Evolutionary conservation across 2,329 filamentous ascomycete species (phyloP).

Genomic region (Claviceps fusiformis): DNA sequence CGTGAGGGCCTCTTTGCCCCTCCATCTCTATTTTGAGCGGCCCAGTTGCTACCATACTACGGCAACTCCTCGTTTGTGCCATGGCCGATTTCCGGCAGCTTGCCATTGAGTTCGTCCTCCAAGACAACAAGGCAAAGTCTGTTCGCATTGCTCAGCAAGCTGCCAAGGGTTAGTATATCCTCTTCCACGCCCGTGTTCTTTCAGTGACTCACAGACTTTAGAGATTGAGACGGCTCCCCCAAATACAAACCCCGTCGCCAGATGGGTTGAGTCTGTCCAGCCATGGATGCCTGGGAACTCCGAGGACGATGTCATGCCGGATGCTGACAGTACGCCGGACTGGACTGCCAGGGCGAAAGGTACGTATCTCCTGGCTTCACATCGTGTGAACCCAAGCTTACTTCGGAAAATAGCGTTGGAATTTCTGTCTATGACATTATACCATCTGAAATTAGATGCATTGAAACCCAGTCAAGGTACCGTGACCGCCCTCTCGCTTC

Average conservation of each 20-base stretch:
- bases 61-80: not conserved
- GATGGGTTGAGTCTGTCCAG: slow-evolving; percentile 42
- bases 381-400: not conserved
- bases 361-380: slow-evolving; percentile 8
- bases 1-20: not conserved
- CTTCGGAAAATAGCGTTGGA: slow-evolving; percentile 28
- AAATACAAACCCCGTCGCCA: slow-evolving; percentile 32
- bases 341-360: slow-evolving; percentile 41
- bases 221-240: slow-evolving; percentile 31
- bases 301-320: slow-evolving; percentile 21
- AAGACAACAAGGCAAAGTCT: slow-evolving; percentile 30
- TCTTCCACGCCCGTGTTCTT: not conserved
- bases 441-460: slow-evolving; percentile 29
- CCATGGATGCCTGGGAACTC: slow-evolving; percentile 36
- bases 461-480: slow-evolving; percentile 38
- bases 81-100: slow-evolving; percentile 41
- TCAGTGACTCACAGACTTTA: slow-evolving; percentile 12
- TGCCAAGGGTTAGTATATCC: slow-evolving; percentile 23
- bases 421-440: slow-evolving; percentile 42
- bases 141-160: slow-evolving; percentile 29
- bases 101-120: slow-evolving; percentile 40
- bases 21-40: not conserved
- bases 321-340: slow-evolving; percentile 30
- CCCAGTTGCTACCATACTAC: not conserved
- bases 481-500: not conserved